These are phyloP conservation scores for Clitocybe nebularis DNA, from an alignment of 1,284 basidiomycete genomes.

Conservation along the genomic window DNA sequence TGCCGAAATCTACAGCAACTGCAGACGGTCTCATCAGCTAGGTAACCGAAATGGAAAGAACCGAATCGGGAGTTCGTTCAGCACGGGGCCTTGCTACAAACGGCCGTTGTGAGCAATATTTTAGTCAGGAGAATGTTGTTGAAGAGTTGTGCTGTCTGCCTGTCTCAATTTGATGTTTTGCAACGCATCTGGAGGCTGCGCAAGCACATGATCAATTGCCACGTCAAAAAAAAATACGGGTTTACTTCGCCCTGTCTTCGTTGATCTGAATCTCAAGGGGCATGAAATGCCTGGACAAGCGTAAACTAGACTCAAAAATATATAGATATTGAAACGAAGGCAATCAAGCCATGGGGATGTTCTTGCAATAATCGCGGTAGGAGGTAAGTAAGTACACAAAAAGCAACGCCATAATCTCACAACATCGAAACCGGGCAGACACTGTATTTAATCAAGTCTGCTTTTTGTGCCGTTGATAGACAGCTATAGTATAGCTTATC, in stretches of 20 bases:
- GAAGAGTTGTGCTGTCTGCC: slow-evolving; percentile 2
- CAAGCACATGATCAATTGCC: slow-evolving; percentile 23
- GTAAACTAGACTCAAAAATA: slow-evolving; percentile 11
- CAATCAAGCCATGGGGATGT: slow-evolving; percentile 19
- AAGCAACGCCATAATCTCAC: slow-evolving; percentile 8
- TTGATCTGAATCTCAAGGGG: background rate
- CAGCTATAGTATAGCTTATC: slow-evolving; percentile 32
- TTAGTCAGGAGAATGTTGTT: slow-evolving; percentile 1
- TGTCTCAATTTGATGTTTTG: slow-evolving; percentile 3
- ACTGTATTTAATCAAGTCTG: slow-evolving; percentile 20
- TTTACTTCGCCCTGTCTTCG: background rate
- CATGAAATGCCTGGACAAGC: background rate
- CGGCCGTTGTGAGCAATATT: slow-evolving; percentile 5
- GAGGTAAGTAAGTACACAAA: slow-evolving; percentile 18
- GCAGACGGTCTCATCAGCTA: slow-evolving; percentile 60
- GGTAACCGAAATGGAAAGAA: slow-evolving; percentile 10
- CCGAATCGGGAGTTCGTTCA: too few relatives aligned
- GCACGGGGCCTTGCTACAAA: background rate
- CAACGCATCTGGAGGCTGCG: slow-evolving; percentile 10
- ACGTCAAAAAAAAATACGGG: slow-evolving; percentile 17
- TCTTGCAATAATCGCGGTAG: slow-evolving; percentile 15
- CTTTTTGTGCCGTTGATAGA: slow-evolving; percentile 47
- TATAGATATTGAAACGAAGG: slow-evolving; percentile 13
- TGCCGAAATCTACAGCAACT: slow-evolving; percentile 67
- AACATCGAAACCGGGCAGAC: slow-evolving; percentile 16